These are phyloP conservation scores for Ceratobasidium theobromae DNA, from an alignment of 1,284 basidiomycete species.

Conservation along the genomic window DNA sequence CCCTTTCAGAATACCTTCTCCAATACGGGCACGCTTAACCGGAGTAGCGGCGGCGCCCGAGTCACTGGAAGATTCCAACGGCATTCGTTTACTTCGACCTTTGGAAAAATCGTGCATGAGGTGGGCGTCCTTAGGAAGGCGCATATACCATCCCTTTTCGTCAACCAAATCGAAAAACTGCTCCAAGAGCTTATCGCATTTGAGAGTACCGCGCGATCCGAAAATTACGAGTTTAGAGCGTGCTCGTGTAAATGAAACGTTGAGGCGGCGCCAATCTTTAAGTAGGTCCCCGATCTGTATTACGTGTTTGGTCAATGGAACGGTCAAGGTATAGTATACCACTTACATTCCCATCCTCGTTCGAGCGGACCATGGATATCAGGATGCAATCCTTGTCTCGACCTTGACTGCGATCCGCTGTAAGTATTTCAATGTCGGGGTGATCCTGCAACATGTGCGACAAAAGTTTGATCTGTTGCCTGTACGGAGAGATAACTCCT, in stretches of 20 bases:
- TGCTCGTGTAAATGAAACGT: slow-evolving; percentile 95
- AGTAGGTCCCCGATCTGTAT: slow-evolving; percentile 84
- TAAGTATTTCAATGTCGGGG: slow-evolving; percentile 79
- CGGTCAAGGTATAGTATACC: slow-evolving; percentile 27
- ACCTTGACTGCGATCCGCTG: slow-evolving; percentile 94
- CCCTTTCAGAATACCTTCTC: slow-evolving; percentile 13
- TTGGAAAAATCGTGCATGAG: slow-evolving; percentile 47
- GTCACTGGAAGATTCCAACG: not conserved
- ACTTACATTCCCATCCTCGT: slow-evolving; percentile 68
- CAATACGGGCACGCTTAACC: slow-evolving; percentile 9
- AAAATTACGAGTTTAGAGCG: slow-evolving; percentile 87
- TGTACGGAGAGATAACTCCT: slow-evolving; percentile 88
- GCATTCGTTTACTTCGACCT: slow-evolving; percentile 1
- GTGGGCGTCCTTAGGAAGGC: slow-evolving; percentile 58
- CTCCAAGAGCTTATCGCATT: slow-evolving; percentile 58
- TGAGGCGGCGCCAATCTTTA: slow-evolving; percentile 93
- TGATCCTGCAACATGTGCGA: slow-evolving; percentile 56
- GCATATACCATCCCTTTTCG: slow-evolving; percentile 65
- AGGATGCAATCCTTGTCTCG: slow-evolving; percentile 95
- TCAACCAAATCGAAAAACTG: slow-evolving; percentile 79
- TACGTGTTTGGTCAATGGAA: slow-evolving; percentile 22
- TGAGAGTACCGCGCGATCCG: slow-evolving; percentile 76
- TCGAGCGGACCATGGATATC: slow-evolving; percentile 89
- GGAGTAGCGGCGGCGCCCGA: not conserved
- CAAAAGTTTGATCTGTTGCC: slow-evolving; percentile 92